These are phyloP conservation scores for Linum tenue DNA, from an alignment of 345 rosid species.

Conservation along the genomic window DNA sequence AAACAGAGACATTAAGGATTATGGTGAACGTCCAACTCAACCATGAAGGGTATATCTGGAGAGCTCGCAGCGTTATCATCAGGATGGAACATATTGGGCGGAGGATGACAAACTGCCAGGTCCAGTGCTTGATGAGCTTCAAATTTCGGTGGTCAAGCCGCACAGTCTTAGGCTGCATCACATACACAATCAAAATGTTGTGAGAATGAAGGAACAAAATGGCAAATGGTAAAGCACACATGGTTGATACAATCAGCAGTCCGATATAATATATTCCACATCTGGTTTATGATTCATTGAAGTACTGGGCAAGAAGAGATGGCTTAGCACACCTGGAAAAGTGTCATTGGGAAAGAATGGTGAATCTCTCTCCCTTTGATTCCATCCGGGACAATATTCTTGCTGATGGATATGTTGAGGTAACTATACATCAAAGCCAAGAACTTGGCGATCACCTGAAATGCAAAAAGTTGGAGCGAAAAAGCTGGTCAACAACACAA, in stretches of 20 bases:
- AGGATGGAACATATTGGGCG: conserved; percentile 75
- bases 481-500: conserved; percentile 12
- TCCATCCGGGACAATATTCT: conserved; percentile 60
- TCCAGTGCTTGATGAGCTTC: conserved; percentile 79
- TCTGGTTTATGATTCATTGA: too few species aligned
- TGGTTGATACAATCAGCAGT: too few species aligned
- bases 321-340: conserved; percentile 49
- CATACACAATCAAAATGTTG: conserved; percentile 4
- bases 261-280: too few species aligned
- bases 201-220: not conserved
- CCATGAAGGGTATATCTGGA: conserved; percentile 77
- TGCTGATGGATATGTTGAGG: conserved; percentile 72
- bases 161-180: conserved; percentile 63
- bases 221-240: not conserved
- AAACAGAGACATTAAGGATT: conserved; percentile 74
- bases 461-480: not conserved
- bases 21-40: conserved; percentile 92
- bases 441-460: conserved; percentile 90
- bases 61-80: conserved; percentile 64
- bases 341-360: conserved; percentile 90
- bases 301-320: too few species aligned
- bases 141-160: conserved; percentile 59
- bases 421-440: conserved; percentile 83
- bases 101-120: conserved; percentile 89
- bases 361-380: conserved; percentile 86